phyloP scores from a whole-genome alignment of 2,329 filamentous ascomycete genomes.

The Phyllosticta citribraziliensis region DNA sequence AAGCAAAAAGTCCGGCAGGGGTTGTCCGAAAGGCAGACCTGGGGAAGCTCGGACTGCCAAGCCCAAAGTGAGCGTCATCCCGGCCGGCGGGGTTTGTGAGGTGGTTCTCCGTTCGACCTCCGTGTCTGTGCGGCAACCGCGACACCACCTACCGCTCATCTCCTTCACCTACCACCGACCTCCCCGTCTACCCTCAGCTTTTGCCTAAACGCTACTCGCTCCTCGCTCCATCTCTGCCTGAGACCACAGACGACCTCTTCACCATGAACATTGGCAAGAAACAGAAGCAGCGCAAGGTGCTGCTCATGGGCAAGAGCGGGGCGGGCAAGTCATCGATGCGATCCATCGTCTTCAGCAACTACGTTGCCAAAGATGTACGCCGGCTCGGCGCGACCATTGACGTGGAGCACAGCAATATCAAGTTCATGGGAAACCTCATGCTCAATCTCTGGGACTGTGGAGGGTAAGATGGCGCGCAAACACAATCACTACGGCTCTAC shows the following conservation, averaged over 20 bases:
- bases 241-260: neutral
- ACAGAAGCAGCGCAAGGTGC: conserved; percentile 45
- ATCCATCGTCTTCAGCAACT: conserved; percentile 98
- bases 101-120: too few species aligned
- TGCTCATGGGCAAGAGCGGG: conserved; percentile 77
- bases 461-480: conserved; percentile 42
- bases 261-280: conserved; percentile 33
- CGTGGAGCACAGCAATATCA: conserved; percentile 95
- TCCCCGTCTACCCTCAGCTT: neutral
- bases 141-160: conserved; percentile 5
- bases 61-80: too few species aligned
- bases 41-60: neutral
- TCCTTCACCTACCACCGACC: conserved; percentile 20
- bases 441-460: conserved; percentile 98
- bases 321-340: conserved; percentile 98
- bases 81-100: too few species aligned
- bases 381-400: conserved; percentile 93
- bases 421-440: conserved; percentile 95
- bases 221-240: neutral
- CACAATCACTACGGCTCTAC: neutral
- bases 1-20: too few species aligned
- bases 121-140: neutral
- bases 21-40: too few species aligned
- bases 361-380: conserved; percentile 90
- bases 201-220: neutral